Conservation (phyloP, 768 basidiomycete genomes). For the Suillus clintonianus region DNA sequence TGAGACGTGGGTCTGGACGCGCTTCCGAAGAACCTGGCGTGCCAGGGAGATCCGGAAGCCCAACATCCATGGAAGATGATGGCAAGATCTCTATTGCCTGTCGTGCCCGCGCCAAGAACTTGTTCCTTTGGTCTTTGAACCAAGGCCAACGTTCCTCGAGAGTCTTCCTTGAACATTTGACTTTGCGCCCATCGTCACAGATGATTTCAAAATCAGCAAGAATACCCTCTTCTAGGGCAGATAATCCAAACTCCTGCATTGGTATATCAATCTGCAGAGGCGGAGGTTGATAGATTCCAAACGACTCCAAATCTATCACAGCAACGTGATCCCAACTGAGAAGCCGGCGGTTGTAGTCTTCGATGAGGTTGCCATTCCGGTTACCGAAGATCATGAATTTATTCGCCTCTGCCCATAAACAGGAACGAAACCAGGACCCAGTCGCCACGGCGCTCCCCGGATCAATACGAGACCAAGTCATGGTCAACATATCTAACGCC, state of each 20-base stretch:
- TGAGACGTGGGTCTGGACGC: constrained; percentile 76
- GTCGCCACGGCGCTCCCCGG: constrained; percentile 81
- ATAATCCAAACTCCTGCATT: constrained; percentile 84
- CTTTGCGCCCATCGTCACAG: constrained; percentile 85
- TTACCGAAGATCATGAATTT: constrained; percentile 93
- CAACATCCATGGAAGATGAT: constrained; percentile 58
- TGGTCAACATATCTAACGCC: constrained; percentile 83
- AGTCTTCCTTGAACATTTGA: constrained; percentile 81
- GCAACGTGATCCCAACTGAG: constrained; percentile 93
- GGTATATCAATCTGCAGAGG: constrained; percentile 60
- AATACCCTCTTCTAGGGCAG: constrained; percentile 76
- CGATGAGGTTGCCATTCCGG: constrained; percentile 80
- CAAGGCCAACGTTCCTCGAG: constrained; percentile 94
- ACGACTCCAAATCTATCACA: constrained; percentile 89
- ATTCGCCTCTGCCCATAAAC: constrained; percentile 82
- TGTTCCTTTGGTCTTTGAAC: constrained; percentile 76
- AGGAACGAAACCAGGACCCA: constrained; percentile 95
- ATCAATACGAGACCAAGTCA: constrained; percentile 88
- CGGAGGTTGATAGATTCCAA: constrained; percentile 93
- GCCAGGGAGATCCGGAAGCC: constrained; percentile 63
- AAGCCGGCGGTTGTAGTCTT: constrained; percentile 89
- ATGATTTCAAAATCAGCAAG: constrained; percentile 92
- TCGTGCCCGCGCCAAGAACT: constrained; percentile 59
- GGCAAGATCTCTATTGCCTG: constrained; percentile 61
- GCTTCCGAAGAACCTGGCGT: constrained; percentile 48